Conservation (phyloP, 805 yeast species). For the Candida nonsorbophila region DNA sequence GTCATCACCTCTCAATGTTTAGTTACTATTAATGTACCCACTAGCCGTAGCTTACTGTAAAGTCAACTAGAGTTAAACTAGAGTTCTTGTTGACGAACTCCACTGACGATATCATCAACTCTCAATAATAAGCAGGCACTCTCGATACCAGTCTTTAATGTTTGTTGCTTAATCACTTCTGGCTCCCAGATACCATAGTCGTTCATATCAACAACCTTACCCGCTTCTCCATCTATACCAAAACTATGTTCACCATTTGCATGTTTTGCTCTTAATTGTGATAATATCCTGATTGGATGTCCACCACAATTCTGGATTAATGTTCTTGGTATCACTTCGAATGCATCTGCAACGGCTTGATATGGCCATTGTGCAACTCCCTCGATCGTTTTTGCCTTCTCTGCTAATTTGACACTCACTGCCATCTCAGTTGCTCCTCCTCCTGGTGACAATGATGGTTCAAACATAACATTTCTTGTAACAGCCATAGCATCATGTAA, state of each 20-base stretch:
- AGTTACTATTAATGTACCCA: too few species aligned
- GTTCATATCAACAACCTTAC: slow-evolving; percentile 93
- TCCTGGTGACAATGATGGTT: slow-evolving; percentile 94
- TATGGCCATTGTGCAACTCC: slow-evolving; percentile 99
- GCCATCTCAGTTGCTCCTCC: slow-evolving; percentile 99
- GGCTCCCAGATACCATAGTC: slow-evolving; percentile 99
- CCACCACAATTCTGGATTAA: slow-evolving; percentile 97
- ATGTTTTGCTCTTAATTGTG: slow-evolving; percentile 93
- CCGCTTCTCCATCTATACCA: slow-evolving; percentile 94
- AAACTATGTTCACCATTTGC: slow-evolving; percentile 81
- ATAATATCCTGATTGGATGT: slow-evolving; percentile 81
- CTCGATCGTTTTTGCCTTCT: slow-evolving; percentile 85
- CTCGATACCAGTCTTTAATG: slow-evolving; percentile 96
- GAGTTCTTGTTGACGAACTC: slow-evolving; percentile 83
- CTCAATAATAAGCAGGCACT: slow-evolving; percentile 91
- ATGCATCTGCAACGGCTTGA: slow-evolving; percentile 97
- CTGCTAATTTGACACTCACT: slow-evolving; percentile 79
- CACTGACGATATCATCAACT: slow-evolving; percentile 97
- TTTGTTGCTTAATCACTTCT: slow-evolving; percentile 94
- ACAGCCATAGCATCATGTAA: slow-evolving; percentile 99
- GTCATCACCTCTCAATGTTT: too few species aligned
- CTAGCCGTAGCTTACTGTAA: too few species aligned
- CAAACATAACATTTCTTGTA: slow-evolving; percentile 88
- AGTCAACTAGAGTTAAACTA: too few species aligned
- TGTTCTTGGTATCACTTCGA: slow-evolving; percentile 97